Conservation (phyloP, 2,329 filamentous ascomycete species). For the Ophiocordyceps camponoti-rufipedis region DNA sequence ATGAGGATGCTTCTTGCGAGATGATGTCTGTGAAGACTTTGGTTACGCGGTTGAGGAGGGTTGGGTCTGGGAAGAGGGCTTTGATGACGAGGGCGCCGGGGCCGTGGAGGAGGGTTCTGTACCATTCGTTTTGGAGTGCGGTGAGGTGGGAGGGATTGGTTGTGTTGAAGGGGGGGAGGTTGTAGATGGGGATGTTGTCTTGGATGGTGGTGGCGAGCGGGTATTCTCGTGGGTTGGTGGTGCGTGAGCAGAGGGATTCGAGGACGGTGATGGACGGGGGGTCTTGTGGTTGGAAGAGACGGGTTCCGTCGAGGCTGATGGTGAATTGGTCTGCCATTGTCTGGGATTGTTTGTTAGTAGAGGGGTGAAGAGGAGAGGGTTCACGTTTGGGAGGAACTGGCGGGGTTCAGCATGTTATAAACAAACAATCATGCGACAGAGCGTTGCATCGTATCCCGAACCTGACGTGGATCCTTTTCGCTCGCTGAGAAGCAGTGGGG, state of each 20-base stretch:
- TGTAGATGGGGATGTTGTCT: background rate
- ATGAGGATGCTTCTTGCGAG: slow-evolving; percentile 16
- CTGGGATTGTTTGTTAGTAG: too few relatives aligned
- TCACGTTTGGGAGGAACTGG: too few relatives aligned
- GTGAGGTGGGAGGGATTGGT: background rate
- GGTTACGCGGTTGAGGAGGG: slow-evolving; percentile 27
- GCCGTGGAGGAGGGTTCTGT: slow-evolving; percentile 27
- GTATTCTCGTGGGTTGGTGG: background rate
- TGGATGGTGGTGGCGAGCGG: background rate
- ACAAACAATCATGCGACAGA: too few relatives aligned
- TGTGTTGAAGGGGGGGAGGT: background rate
- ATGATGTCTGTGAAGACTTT: slow-evolving; percentile 29
- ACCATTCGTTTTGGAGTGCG: background rate
- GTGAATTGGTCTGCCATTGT: background rate
- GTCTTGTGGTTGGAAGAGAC: background rate
- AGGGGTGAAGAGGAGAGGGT: too few relatives aligned
- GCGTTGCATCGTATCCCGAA: too few relatives aligned
- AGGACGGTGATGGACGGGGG: background rate
- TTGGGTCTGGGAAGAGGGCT: slow-evolving; percentile 25
- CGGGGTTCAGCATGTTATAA: too few relatives aligned
- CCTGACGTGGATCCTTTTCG: background rate
- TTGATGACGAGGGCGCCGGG: slow-evolving; percentile 42
- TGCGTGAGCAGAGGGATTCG: background rate
- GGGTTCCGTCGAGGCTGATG: background rate
- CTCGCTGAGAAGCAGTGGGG: background rate